Evolutionary conservation across 1,284 basidiomycete species (phyloP), one percentile per base, ranked within the genome.

Genomic region (Mycena citricolor): DNA sequence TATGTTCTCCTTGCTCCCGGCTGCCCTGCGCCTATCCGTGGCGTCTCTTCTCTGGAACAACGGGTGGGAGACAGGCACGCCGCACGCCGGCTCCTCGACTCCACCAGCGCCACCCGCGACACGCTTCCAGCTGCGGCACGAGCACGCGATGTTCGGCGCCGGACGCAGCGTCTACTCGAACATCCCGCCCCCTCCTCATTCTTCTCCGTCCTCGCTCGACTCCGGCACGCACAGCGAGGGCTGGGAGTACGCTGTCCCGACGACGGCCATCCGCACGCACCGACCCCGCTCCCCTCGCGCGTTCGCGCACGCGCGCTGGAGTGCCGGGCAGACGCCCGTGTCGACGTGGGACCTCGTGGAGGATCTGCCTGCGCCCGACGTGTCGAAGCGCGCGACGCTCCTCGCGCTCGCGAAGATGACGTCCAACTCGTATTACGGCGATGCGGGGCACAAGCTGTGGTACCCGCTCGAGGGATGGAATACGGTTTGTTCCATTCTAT

Each of bases 321-420:
- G 71, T 31, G 75, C 73, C 23, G 64, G 59, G 32, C 67, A 76
- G 61, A 71, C 56, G 42, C 52, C 60, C 4, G 40, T 74, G 32
- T 52, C 65, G 10, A 23, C 24, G 4, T 73, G 86, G 85, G 62
- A 75, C 13, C 69, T 76, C 47, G 70, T 73, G 25, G n/a, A n/a
- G n/a, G 73, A 79, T 21, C 62, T 84, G 1, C 51, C 58, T 1
- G 77, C 74, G 1, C 86, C 86, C 10, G 82, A 97, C 59, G 74
- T 88, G 2, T 73, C 74, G 6, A 81, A 82, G 57, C 76, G 89
- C 13, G 75, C 84, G 53, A 89, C 90, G 1, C 64, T 98, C 5
- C 72, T 86, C 11, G 69, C 81, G 7, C 73, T 97, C 20, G 92
- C 90, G 20, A 91, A 90, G 75, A 95, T 98, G 90, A 80, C 89